Base-by-base conservation (phyloP, 208 protist genomes). In the Crithidia mellificae region DNA sequence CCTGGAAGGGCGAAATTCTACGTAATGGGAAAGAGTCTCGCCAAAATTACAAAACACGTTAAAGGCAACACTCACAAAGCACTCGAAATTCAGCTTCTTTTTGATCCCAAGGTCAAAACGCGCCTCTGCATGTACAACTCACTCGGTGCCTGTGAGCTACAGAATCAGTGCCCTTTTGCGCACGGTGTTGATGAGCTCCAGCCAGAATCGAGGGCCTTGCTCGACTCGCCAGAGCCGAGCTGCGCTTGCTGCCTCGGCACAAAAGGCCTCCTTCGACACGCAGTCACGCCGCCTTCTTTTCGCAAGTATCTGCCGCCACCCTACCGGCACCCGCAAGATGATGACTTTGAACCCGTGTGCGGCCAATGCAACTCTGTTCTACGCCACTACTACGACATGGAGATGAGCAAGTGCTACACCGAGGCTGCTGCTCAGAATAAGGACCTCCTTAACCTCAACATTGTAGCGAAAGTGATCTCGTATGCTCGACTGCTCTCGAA, bases 181-280 rank as follows among this genome's bases (percentile, higher is more conserved):
- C 82, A 88, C 63, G 76, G 82, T 22, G n/a, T 83, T 7, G 77
- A 72, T 2, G 47, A 88, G 49, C 76, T 88, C 17, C 70, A 68
- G 17, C 36, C 68, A 2, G 70, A 77, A 34, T 63, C 78, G 1
- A 57, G 39, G 22, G 44, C 44, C 29, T 36, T 87, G 43, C n/a
- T 81, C 9, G 36, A 44, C 19, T 63, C 72, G 6, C 5, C 14
- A 17, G 55, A 50, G 41, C 71, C 67, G 22, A 79, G 54, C 59
- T 86, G 81, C 36, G 74, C 70, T 17, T 75, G 57, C 49, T 85
- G 80, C 25, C 65, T 85, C 12, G 65, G 63, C 11, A 76, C 67
- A 0, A 80, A 71, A 29, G 67, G 64, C 1, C 44, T 81, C 24
- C 30, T 81, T 29, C 61, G 74, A 12, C 73, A 77, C 59, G 64